These are phyloP conservation scores for Discostella pseudostelligera DNA, from an alignment of 108 stramenopile genomes.

Conservation along the genomic window DNA sequence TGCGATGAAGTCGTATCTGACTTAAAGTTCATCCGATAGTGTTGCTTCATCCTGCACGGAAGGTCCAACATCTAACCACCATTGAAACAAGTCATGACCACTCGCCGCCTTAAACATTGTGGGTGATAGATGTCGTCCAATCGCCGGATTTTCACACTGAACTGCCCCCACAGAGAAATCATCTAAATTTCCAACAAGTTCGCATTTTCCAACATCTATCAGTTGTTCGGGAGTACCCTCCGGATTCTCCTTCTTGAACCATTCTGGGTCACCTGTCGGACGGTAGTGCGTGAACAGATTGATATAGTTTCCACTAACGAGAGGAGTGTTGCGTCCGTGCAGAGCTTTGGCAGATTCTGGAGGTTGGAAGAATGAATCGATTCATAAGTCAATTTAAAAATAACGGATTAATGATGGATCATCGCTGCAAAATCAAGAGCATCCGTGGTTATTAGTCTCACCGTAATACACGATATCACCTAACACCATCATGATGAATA, in stretches of 20 bases:
- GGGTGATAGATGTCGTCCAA: slow-evolving; percentile 54
- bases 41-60: too few species aligned
- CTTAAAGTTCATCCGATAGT: too few species aligned
- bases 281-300: slow-evolving; percentile 92
- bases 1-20: too few species aligned
- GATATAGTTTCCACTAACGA: slow-evolving; percentile 64
- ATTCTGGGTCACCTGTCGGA: slow-evolving; percentile 52
- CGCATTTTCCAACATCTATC: slow-evolving; percentile 53
- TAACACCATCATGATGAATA: slow-evolving; percentile 55
- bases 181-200: slow-evolving; percentile 32
- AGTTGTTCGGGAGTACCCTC: slow-evolving; percentile 57
- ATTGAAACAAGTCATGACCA: slow-evolving; percentile 58
- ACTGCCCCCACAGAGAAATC: slow-evolving; percentile 45
- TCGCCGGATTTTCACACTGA: slow-evolving; percentile 51
- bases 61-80: slow-evolving; percentile 62
- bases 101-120: slow-evolving; percentile 45
- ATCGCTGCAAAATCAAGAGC: neutral
- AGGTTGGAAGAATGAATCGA: neutral
- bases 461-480: slow-evolving; percentile 83
- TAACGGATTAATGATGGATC: neutral
- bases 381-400: neutral
- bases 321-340: slow-evolving; percentile 76
- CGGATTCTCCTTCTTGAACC: slow-evolving; percentile 50
- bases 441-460: neutral
- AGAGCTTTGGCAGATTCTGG: slow-evolving; percentile 78